Evolutionary conservation across 352 stramenopile genomes (phyloP).

Genomic region (Globisporangium polare): DNA sequence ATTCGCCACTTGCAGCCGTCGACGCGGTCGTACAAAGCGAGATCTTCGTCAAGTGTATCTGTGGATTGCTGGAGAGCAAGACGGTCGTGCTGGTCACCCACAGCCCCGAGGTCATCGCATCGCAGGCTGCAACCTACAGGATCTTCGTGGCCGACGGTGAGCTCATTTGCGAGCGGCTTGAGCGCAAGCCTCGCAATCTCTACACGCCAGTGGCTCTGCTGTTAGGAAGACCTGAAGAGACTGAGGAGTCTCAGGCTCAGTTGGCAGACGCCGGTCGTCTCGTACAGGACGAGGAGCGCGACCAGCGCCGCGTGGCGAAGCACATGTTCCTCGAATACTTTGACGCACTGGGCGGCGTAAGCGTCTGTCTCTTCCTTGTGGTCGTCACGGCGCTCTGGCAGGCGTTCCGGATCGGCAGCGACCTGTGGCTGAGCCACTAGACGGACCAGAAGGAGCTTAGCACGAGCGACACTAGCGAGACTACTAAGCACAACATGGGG

Average conservation of each 20-base stretch:
- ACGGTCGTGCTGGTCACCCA: constrained; percentile 28
- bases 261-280: background rate
- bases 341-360: background rate
- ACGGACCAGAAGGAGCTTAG: constrained; percentile 7
- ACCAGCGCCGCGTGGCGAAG: background rate
- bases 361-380: constrained; percentile 5
- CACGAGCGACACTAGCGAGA: background rate
- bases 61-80: constrained; percentile 12
- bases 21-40: constrained; percentile 89
- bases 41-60: constrained; percentile 48
- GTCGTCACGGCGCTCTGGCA: constrained; percentile 21
- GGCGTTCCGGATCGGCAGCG: constrained; percentile 22
- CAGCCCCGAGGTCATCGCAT: constrained; percentile 2
- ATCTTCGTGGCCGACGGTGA: background rate
- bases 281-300: constrained; percentile 2
- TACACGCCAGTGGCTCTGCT: background rate
- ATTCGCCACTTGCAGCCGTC: constrained; percentile 87
- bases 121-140: background rate
- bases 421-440: constrained; percentile 29
- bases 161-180: background rate
- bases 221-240: background rate
- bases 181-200: background rate
- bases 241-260: background rate
- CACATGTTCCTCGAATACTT: background rate
- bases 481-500: background rate